Percentiles rank a stretch among this genome's conserved stretches.
Conservation (phyloP, 164 flowering plant species). For the Nymphaea thermarum region DNA sequence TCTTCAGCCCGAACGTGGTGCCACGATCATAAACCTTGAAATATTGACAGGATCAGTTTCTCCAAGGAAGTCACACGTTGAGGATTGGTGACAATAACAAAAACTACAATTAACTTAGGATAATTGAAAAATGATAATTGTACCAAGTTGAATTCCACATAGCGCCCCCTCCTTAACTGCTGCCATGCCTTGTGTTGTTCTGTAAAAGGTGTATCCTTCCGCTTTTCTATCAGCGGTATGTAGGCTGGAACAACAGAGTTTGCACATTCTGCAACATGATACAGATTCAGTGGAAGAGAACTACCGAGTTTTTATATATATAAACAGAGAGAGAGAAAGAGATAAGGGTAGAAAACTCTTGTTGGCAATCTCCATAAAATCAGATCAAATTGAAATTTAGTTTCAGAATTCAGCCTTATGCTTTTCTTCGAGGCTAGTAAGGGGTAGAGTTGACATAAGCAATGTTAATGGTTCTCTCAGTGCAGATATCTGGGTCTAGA, state of each 20-base stretch:
- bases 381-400: no score
- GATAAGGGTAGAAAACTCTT: no score
- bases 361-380: no score
- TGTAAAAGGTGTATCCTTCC: slow-evolving; percentile 73
- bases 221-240: slow-evolving; percentile 63
- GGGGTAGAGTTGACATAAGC: no score
- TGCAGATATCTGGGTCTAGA: no score
- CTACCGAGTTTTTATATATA: no score
- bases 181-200: slow-evolving; percentile 80
- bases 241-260: slow-evolving; percentile 89
- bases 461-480: no score
- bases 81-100: background rate
- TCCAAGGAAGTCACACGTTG: background rate
- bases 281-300: background rate
- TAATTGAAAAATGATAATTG: background rate
- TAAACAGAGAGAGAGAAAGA: no score
- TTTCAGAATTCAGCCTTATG: no score
- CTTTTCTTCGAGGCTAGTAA: no score
- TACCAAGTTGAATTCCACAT: slow-evolving; percentile 98
- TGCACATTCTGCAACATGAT: slow-evolving; percentile 67
- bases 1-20: slow-evolving; percentile 93
- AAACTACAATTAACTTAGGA: background rate
- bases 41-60: background rate
- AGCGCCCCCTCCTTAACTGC: slow-evolving; percentile 88
- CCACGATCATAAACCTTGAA: slow-evolving; percentile 94